phyloP scores from a whole-genome alignment of 345 rosid species.

The Gynandropsis gynandra region DNA sequence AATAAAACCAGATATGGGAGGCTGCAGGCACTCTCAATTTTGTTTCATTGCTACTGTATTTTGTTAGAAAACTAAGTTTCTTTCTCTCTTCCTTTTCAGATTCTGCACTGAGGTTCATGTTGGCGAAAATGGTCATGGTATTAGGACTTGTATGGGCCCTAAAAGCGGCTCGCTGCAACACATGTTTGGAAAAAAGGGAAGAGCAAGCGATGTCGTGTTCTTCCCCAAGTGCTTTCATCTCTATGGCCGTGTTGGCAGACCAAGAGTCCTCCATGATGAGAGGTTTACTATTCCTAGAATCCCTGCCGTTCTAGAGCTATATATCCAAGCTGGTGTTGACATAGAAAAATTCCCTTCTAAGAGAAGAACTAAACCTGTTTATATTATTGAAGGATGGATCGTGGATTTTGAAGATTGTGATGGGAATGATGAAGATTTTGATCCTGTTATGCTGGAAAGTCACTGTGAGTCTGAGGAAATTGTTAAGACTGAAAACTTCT shows the following conservation, averaged over 20 bases:
- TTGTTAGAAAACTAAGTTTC: too few relatives aligned
- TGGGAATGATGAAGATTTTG: slow-evolving; percentile 14
- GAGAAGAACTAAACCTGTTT: slow-evolving; percentile 75
- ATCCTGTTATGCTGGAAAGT: slow-evolving; percentile 9
- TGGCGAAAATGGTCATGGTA: slow-evolving; percentile 63
- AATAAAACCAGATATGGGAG: not conserved
- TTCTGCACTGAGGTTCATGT: slow-evolving; percentile 68
- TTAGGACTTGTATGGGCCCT: slow-evolving; percentile 71
- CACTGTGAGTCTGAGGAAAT: slow-evolving; percentile 7
- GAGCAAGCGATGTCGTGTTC: slow-evolving; percentile 43
- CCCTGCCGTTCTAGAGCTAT: slow-evolving; percentile 77
- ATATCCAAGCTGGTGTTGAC: slow-evolving; percentile 77
- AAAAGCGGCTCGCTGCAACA: slow-evolving; percentile 53
- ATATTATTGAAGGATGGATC: slow-evolving; percentile 76
- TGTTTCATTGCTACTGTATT: too few relatives aligned
- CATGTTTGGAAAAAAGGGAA: slow-evolving; percentile 77
- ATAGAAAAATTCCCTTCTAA: slow-evolving; percentile 54
- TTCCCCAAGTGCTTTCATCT: slow-evolving; percentile 78
- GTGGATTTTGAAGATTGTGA: slow-evolving; percentile 59
- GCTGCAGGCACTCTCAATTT: too few relatives aligned
- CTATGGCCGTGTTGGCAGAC: slow-evolving; percentile 72
- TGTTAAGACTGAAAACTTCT: slow-evolving; percentile 9
- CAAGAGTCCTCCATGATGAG: slow-evolving; percentile 65
- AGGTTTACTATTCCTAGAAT: slow-evolving; percentile 39
- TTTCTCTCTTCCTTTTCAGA: too few relatives aligned